A percentile compares a stretch with the other conserved stretches of the same genome.
Evolutionary conservation across 306 rosid genomes (phyloP).

Genomic region (Gillenia trifoliata): DNA sequence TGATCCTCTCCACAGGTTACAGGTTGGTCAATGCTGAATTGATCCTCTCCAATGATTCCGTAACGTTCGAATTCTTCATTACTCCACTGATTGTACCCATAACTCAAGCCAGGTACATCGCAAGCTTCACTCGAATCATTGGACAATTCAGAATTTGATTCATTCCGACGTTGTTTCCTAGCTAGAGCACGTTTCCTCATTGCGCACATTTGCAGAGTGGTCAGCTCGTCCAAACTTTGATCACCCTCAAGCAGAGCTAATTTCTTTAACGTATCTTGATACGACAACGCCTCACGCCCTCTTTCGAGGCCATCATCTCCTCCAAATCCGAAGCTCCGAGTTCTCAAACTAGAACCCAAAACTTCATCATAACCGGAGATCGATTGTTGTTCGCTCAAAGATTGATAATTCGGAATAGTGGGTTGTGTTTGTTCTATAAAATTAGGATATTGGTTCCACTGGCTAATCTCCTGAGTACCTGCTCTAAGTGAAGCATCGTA

Average conservation of each 20-base stretch:
- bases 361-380: background rate
- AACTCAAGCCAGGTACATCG: background rate
- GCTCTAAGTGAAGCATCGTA: conserved; percentile 1
- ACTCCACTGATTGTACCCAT: background rate
- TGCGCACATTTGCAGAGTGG: conserved; percentile 5
- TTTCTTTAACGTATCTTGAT: background rate
- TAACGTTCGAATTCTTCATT: background rate
- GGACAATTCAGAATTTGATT: background rate
- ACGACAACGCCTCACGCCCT: conserved; percentile 1
- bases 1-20: background rate
- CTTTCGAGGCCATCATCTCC: conserved; percentile 11
- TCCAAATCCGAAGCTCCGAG: conserved; percentile 1
- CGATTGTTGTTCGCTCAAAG: background rate
- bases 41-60: background rate
- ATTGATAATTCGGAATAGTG: background rate
- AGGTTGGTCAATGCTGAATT: background rate
- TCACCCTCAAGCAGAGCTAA: conserved; percentile 8
- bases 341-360: conserved; percentile 3
- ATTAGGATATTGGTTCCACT: background rate
- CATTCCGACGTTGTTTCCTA: background rate
- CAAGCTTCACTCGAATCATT: background rate
- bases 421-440: background rate
- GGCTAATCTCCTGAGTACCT: background rate
- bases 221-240: conserved; percentile 6
- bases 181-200: background rate